Percentiles rank a stretch among this genome's conserved stretches.
These are phyloP conservation scores for Trypanosoma melophagium DNA, from an alignment of 208 protist genomes.

Conservation along the genomic window DNA sequence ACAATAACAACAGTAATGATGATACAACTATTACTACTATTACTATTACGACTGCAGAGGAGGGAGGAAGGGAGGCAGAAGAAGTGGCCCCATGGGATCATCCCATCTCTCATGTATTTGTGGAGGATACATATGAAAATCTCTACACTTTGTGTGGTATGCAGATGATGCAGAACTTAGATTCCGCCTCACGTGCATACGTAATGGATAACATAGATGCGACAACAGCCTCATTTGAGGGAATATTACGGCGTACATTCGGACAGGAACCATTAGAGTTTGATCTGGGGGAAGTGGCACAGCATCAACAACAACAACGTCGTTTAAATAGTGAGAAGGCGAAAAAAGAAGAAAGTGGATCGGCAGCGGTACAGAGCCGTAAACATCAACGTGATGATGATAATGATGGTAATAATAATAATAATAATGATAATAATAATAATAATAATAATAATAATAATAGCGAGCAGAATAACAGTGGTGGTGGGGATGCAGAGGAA, in stretches of 20 bases:
- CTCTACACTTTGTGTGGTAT: constrained; percentile 61
- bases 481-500: no score
- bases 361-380: neutral
- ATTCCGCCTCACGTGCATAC: constrained; percentile 39
- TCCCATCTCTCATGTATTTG: constrained; percentile 71
- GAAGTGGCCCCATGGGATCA: constrained; percentile 42
- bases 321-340: neutral
- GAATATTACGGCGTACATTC: constrained; percentile 12
- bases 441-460: neutral
- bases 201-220: constrained; percentile 31
- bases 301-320: constrained; percentile 24
- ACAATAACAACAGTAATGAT: constrained; percentile 6
- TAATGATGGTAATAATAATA: neutral
- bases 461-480: no score
- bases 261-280: constrained; percentile 13
- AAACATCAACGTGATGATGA: neutral
- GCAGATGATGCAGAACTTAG: constrained; percentile 55
- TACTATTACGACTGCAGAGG: neutral
- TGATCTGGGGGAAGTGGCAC: constrained; percentile 24
- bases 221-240: constrained; percentile 8
- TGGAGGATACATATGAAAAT: constrained; percentile 84
- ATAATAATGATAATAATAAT: neutral
- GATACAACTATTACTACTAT: neutral
- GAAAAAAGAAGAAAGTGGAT: neutral
- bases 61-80: no score